Conservation (phyloP, 148 eudicot genomes). For the Cornus kousa region DNA sequence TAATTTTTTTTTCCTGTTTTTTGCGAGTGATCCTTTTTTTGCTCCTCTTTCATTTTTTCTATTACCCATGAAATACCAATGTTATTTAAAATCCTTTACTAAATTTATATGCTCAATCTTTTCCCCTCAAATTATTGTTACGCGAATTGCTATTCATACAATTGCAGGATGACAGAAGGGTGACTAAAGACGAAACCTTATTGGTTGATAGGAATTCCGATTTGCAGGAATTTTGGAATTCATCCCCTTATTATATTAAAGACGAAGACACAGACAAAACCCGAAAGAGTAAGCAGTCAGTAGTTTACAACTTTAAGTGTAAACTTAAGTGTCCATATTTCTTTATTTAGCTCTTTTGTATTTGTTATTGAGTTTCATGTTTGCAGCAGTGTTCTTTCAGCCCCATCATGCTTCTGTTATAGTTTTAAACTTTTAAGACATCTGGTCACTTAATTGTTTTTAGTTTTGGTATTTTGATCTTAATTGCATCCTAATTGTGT, state of each 20-base stretch:
- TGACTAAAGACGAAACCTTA: neutral
- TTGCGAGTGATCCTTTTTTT: too few relatives aligned
- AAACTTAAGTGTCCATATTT: neutral
- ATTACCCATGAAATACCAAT: too few relatives aligned
- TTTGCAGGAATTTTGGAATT: conserved; percentile 30
- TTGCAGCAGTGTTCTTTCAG: neutral
- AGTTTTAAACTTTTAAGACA: too few relatives aligned
- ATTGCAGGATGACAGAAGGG: conserved; percentile 24
- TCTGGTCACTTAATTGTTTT: neutral
- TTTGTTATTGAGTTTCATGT: neutral
- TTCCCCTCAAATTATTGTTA: neutral
- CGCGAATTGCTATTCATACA: neutral
- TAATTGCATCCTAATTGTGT: conserved; percentile 1
- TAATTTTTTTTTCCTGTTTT: too few relatives aligned
- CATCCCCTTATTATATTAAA: conserved; percentile 36
- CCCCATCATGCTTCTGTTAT: neutral
- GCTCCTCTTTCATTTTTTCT: too few relatives aligned
- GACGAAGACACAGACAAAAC: conserved; percentile 11
- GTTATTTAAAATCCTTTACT: neutral
- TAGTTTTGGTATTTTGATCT: neutral
- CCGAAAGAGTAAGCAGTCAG: conserved; percentile 18
- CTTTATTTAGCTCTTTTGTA: neutral
- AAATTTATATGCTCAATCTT: neutral
- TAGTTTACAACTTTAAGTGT: too few relatives aligned
- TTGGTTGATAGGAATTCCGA: conserved; percentile 19